Conservation (phyloP, 768 basidiomycete genomes). For the Leccinum truebloodii region DNA sequence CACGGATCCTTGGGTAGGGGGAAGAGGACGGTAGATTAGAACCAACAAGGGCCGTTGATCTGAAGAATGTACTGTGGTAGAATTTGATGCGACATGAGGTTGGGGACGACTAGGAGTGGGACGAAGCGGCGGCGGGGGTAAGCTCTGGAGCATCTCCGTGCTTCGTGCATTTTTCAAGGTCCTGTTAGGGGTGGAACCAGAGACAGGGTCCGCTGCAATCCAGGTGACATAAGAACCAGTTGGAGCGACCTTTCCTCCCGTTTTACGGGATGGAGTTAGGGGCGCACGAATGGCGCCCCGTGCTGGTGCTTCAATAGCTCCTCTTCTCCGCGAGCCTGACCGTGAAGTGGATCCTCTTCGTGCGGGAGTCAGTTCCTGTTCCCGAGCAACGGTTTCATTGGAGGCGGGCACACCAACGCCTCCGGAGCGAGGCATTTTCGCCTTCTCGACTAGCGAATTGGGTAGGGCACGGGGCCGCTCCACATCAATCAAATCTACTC, state of each 20-base stretch:
- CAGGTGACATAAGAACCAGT: constrained; percentile 20
- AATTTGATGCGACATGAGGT: constrained; percentile 23
- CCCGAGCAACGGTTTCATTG: constrained; percentile 23
- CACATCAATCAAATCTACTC: constrained; percentile 20
- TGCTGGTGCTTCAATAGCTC: background rate
- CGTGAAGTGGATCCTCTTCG: constrained; percentile 19
- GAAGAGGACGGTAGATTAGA: constrained; percentile 29
- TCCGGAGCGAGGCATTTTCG: constrained; percentile 15
- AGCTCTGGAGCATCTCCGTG: constrained; percentile 29
- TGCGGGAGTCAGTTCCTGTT: constrained; percentile 18
- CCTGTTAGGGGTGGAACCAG: constrained; percentile 37
- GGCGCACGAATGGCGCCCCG: constrained; percentile 15
- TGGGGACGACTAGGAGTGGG: constrained; percentile 33
- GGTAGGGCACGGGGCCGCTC: constrained; percentile 21
- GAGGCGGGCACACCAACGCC: constrained; percentile 19
- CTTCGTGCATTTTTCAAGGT: constrained; percentile 31
- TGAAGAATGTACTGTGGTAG: constrained; percentile 11
- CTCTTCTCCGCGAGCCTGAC: constrained; percentile 23
- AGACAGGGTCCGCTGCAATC: constrained; percentile 35
- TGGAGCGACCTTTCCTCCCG: constrained; percentile 31
- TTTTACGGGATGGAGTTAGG: constrained; percentile 12
- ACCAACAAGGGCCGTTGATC: constrained; percentile 17
- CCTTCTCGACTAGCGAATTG: constrained; percentile 18
- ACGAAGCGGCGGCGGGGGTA: constrained; percentile 24
- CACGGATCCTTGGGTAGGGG: constrained; percentile 28